Evolutionary conservation across 2,329 filamentous ascomycete genomes (phyloP), one percentile per base, ranked within the genome.

Genomic region (Davidsoniella neocaledoniae): DNA sequence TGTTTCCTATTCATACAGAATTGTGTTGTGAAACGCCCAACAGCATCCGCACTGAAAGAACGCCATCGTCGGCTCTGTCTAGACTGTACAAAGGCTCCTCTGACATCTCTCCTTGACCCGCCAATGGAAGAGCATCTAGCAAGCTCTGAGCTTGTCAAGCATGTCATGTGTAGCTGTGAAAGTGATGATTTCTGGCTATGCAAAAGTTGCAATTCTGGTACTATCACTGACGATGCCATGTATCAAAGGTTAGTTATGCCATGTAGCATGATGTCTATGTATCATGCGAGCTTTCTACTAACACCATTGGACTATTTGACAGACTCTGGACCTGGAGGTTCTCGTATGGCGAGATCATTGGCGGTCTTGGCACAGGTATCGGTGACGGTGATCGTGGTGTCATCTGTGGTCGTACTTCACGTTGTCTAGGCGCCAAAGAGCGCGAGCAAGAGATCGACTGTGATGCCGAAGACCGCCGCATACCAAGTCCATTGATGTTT

Each of bases 301-400:
- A 26, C 16, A 10, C 17, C 8, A 39, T 19, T 9, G 23, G 21
- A 9, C n/a, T n/a, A 33, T 12, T 10, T 17, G 5, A 36, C 52
- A 79, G 75, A 3, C 85, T 88, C 49, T 95, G 88, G 87, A 83
- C 78, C 54, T 95, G 88, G 88, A 80, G 88, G 46, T 85, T 77
- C 39, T 78, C 86, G 21, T 95, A 94, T 62, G 81, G 81, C 14
- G 83, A 86, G 56, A 79, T 86, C 0, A 82, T 88, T 2, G 80
- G 79, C 17, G 85, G 86, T 2, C 71, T 93, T 0, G 86, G 87
- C 21, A 88, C 84, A 0, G 88, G 88, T 4, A 86, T 94, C 26
- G 86, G 87, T 41, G 86, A 94, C 57, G 87, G 86, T 29, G 81
- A 87, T 58, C 81, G 90, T 57, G 88, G 87, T 26, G 86, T 95